Conservation (phyloP, 352 stramenopile genomes). For the Blastocystis hominis region DNA sequence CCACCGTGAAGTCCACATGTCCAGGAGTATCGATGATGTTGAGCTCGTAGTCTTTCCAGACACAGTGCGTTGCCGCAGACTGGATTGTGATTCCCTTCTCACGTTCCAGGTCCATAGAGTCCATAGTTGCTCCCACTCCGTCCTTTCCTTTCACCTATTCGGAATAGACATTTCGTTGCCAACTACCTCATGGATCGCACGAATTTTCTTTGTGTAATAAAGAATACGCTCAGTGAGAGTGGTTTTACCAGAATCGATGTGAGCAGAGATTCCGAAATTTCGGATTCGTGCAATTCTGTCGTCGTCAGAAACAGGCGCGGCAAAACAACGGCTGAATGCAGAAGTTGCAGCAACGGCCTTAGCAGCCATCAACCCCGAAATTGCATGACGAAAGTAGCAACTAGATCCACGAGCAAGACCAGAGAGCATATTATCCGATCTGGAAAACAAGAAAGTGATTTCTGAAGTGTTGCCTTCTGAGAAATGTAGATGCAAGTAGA, state of each 20-base stretch:
- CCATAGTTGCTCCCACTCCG: slow-evolving; percentile 96
- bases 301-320: background rate
- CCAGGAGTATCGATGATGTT: slow-evolving; percentile 99
- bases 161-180: background rate
- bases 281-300: slow-evolving; percentile 2
- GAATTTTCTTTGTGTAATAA: slow-evolving; percentile 96
- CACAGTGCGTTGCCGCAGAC: slow-evolving; percentile 89
- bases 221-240: slow-evolving; percentile 98
- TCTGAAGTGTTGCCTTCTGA: background rate
- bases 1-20: slow-evolving; percentile 99
- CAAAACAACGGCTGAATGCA: slow-evolving; percentile 13
- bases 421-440: slow-evolving; percentile 28
- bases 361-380: background rate
- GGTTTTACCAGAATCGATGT: slow-evolving; percentile 95
- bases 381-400: background rate
- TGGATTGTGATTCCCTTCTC: slow-evolving; percentile 99
- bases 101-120: slow-evolving; percentile 96
- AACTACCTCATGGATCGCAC: slow-evolving; percentile 73
- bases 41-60: slow-evolving; percentile 85
- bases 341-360: slow-evolving; percentile 1
- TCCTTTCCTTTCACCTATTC: slow-evolving; percentile 84
- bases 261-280: slow-evolving; percentile 89
- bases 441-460: slow-evolving; percentile 3
- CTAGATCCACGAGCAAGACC: background rate
- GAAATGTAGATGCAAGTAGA: background rate